phyloP scores from a whole-genome alignment of 2,329 filamentous ascomycete genomes.

The Leptographium wingfieldii region DNA sequence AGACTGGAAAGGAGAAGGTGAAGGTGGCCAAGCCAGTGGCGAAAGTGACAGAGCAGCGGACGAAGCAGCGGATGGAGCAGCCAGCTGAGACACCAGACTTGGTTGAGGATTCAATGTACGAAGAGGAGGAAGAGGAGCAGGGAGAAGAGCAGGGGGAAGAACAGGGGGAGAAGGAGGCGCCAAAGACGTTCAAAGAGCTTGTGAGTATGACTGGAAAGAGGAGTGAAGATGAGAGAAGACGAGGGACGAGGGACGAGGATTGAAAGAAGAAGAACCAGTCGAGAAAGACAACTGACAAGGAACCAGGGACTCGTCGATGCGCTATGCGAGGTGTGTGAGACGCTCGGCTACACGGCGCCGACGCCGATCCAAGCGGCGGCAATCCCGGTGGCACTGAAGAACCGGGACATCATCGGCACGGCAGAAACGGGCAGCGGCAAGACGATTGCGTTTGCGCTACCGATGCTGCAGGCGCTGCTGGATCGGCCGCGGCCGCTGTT shows the following conservation, averaged over 20 bases:
- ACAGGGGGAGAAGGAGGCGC: background rate
- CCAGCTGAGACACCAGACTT: background rate
- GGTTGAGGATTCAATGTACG: background rate
- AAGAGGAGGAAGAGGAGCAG: background rate
- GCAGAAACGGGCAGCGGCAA: conserved; percentile 95
- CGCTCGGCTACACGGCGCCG: conserved; percentile 69
- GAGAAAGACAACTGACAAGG: background rate
- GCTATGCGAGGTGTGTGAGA: conserved; percentile 76
- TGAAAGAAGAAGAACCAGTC: background rate
- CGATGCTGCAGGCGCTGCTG: conserved; percentile 82
- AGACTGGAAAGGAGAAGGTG: background rate
- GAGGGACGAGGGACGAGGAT: no score
- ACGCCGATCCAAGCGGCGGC: conserved; percentile 82
- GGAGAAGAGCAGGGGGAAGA: background rate
- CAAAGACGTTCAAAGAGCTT: conserved; percentile 3
- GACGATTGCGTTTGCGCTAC: conserved; percentile 87
- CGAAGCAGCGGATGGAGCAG: background rate
- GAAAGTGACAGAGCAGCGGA: background rate
- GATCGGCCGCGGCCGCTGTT: conserved; percentile 78
- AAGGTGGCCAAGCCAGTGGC: background rate
- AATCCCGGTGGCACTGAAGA: conserved; percentile 67
- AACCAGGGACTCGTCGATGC: conserved; percentile 66
- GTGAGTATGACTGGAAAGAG: background rate
- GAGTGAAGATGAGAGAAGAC: no score
- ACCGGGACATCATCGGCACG: conserved; percentile 80